These are phyloP conservation scores for Suillus weaverae DNA, from an alignment of 768 basidiomycete species.

Conservation along the genomic window DNA sequence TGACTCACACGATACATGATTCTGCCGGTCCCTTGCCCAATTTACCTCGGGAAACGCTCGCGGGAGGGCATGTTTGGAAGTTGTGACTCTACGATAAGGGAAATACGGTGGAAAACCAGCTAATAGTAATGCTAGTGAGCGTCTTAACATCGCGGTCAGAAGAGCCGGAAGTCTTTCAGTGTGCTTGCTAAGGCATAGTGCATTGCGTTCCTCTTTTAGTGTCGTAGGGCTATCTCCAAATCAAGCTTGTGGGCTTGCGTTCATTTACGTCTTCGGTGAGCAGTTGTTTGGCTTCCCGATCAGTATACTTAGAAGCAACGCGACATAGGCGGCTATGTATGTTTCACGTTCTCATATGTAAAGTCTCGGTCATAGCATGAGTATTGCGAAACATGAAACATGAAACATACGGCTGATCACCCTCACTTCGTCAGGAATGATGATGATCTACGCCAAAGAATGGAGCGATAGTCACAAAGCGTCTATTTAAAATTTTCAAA, in stretches of 20 bases:
- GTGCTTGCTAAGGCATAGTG: background rate
- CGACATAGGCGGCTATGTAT: background rate
- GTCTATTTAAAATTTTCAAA: background rate
- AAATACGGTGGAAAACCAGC: background rate
- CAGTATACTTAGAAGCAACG: background rate
- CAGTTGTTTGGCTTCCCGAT: slow-evolving; percentile 1
- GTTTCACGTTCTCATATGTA: background rate
- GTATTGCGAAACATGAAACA: background rate
- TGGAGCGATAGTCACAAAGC: background rate
- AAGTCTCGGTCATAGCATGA: background rate
- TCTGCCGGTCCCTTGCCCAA: background rate
- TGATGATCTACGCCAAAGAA: background rate
- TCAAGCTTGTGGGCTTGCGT: background rate
- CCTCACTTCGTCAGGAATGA: background rate
- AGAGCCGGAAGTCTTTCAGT: background rate
- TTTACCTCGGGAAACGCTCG: background rate
- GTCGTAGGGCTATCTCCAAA: background rate
- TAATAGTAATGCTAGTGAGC: background rate
- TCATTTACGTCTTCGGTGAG: slow-evolving; percentile 8
- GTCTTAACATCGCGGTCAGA: slow-evolving; percentile 2
- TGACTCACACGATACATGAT: background rate
- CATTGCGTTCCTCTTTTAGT: background rate
- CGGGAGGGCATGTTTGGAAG: slow-evolving; percentile 2
- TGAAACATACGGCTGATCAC: background rate
- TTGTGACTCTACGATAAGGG: slow-evolving; percentile 1